Conservation (phyloP, 2,329 filamentous ascomycete species). For the Pseudogymnoascus sp. region DNA sequence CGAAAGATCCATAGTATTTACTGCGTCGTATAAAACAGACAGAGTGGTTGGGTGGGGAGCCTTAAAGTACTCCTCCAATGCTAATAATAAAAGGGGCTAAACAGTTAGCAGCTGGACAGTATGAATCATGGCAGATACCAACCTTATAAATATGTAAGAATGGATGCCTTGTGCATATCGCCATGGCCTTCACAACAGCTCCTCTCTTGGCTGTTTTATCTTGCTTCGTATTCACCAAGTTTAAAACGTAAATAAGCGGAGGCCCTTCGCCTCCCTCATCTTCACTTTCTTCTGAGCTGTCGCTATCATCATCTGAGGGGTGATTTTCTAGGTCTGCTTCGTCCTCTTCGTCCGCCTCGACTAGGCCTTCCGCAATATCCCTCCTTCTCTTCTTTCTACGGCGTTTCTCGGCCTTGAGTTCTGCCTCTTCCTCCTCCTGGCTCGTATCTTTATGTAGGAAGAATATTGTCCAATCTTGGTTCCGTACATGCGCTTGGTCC, state of each 20-base stretch:
- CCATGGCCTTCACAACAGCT: slow-evolving; percentile 95
- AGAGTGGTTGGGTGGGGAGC: slow-evolving; percentile 82
- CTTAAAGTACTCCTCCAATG: slow-evolving; percentile 95
- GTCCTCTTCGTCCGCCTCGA: slow-evolving; percentile 37
- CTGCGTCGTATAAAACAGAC: slow-evolving; percentile 79
- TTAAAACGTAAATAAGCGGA: slow-evolving; percentile 92
- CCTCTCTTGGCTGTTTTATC: slow-evolving; percentile 90
- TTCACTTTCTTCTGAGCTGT: slow-evolving; percentile 52
- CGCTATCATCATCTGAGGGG: slow-evolving; percentile 44
- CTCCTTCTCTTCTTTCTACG: slow-evolving; percentile 46
- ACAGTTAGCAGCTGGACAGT: slow-evolving; percentile 17
- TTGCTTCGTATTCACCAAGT: slow-evolving; percentile 96
- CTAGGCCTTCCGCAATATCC: slow-evolving; percentile 44
- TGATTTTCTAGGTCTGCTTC: slow-evolving; percentile 40
- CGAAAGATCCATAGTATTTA: slow-evolving; percentile 95
- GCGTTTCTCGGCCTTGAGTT: slow-evolving; percentile 51
- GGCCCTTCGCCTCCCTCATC: slow-evolving; percentile 73
- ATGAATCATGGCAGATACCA: slow-evolving; percentile 25
- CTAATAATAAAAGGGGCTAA: slow-evolving; percentile 79
- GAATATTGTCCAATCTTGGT: slow-evolving; percentile 98
- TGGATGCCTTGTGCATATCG: slow-evolving; percentile 93
- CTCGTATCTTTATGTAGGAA: slow-evolving; percentile 94
- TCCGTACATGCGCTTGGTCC: slow-evolving; percentile 89
- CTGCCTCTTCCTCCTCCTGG: slow-evolving; percentile 72
- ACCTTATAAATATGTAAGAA: slow-evolving; percentile 99